Evolutionary conservation across 1,139 yeast species (phyloP).

Genomic region (Candida sanyaensis): DNA sequence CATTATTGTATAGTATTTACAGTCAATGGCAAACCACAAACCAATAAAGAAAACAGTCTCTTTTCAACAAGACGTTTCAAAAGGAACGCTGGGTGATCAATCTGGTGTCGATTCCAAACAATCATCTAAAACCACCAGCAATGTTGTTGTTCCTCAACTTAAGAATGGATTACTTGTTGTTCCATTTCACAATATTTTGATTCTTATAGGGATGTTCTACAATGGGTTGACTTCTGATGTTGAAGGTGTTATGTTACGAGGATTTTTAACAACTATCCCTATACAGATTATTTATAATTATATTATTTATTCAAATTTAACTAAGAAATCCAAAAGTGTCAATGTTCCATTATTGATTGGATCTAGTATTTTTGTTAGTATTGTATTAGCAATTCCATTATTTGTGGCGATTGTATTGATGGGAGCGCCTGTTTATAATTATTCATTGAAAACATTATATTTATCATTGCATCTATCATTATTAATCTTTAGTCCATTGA

Average conservation of each 20-base stretch:
- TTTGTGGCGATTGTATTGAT: constrained; percentile 59
- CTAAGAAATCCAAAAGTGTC: constrained; percentile 20
- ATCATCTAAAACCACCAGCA: neutral
- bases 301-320: constrained; percentile 20
- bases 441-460: constrained; percentile 58
- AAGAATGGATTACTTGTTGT: constrained; percentile 30
- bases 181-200: constrained; percentile 52
- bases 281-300: constrained; percentile 32
- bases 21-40: constrained; percentile 1
- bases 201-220: constrained; percentile 40
- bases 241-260: constrained; percentile 26
- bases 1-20: neutral
- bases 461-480: constrained; percentile 67
- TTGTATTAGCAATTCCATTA: constrained; percentile 52
- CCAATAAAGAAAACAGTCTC: constrained; percentile 11
- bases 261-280: constrained; percentile 26
- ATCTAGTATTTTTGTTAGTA: constrained; percentile 41
- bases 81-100: neutral
- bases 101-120: neutral
- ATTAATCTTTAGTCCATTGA: constrained; percentile 63
- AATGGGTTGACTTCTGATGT: constrained; percentile 36
- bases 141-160: constrained; percentile 18
- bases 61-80: constrained; percentile 7
- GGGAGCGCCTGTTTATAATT: constrained; percentile 80
- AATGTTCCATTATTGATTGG: constrained; percentile 35